Evolutionary conservation across 2,329 filamentous ascomycete species (phyloP), one percentile per base, ranked within the genome.

Genomic region (Aspergillus ochraceus): DNA sequence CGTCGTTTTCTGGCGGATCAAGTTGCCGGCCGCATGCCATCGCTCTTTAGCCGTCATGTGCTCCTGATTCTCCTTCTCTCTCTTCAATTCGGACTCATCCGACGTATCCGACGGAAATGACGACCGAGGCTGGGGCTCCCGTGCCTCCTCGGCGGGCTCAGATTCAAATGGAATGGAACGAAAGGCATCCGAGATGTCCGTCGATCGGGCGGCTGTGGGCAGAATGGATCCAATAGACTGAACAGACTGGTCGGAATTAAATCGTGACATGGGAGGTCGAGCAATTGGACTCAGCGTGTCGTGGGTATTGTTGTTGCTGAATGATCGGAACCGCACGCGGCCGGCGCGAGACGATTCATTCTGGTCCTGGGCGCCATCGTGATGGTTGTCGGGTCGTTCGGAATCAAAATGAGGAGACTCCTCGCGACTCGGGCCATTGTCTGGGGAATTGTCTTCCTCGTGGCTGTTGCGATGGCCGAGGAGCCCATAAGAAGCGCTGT

Each of bases 1-100:
- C 6, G 60, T 57, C 0, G 72, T 74, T 60, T 72, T 73, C 47
- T 72, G 61, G 10, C 71, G 70, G 14, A 74, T 56, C 5, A 71
- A 29, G 24, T 72, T 62, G 32, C 72, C 67, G 19, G 71, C 72
- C 45, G 68, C 66, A 50, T 55, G 68, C 53, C 70, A 71, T 14
- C 72, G 68, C 12, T 70, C 64, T 17, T 59, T 61, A 2, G 66
- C 63, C 0, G 72, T 70, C 14, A 55, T 50, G 8, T 65, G 65
- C 32, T 68, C 59, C 2, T 58, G 53, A 2, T 30, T 32, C 17
- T 60, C 54, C 12, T 58, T 57, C 22, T 63, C 51, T 17, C 49
- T 30, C 26, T 54, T 24, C 11, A 49, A 39, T 12, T 50, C 30
- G 2, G 52, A 52, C 9, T 62, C 57, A 12, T 61, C 55, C 14